These are phyloP conservation scores for Dendrocalamus sinicus DNA, from an alignment of 176 grass and related monocot genomes.

Conservation along the genomic window DNA sequence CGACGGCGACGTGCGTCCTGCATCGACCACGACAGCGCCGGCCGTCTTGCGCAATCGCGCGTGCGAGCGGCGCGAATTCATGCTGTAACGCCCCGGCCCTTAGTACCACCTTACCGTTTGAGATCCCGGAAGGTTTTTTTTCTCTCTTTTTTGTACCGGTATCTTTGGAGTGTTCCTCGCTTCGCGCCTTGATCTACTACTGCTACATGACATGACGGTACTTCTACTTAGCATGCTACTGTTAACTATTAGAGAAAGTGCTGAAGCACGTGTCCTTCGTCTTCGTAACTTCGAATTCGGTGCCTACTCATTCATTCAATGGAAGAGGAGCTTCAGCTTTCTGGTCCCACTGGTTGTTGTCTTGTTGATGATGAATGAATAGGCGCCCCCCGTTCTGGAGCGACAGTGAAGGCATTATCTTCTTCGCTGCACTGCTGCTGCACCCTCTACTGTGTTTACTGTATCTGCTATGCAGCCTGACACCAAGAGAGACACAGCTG, in stretches of 20 bases:
- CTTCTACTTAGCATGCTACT: neutral
- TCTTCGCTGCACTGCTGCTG: neutral
- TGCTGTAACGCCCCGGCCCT: too few species aligned
- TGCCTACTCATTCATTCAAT: neutral
- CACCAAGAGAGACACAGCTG: neutral
- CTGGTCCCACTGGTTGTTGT: neutral
- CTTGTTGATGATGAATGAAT: constrained; percentile 20
- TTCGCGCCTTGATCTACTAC: neutral
- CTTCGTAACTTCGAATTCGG: neutral
- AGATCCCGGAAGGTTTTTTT: too few species aligned
- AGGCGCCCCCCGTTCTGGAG: neutral
- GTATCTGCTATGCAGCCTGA: constrained; percentile 5
- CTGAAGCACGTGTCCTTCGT: neutral
- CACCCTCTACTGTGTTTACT: neutral
- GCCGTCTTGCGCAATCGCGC: neutral
- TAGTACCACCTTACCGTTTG: too few species aligned
- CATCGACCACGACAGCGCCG: neutral
- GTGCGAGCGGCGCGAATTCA: neutral
- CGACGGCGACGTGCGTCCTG: constrained; percentile 3
- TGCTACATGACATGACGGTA: neutral
- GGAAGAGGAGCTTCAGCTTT: neutral
- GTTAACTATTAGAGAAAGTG: neutral
- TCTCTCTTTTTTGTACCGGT: too few species aligned
- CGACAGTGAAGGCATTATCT: constrained; percentile 16
- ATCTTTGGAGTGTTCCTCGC: neutral